Conservation (phyloP, 257 asterid species). For the Fraxinus cuspidata region DNA sequence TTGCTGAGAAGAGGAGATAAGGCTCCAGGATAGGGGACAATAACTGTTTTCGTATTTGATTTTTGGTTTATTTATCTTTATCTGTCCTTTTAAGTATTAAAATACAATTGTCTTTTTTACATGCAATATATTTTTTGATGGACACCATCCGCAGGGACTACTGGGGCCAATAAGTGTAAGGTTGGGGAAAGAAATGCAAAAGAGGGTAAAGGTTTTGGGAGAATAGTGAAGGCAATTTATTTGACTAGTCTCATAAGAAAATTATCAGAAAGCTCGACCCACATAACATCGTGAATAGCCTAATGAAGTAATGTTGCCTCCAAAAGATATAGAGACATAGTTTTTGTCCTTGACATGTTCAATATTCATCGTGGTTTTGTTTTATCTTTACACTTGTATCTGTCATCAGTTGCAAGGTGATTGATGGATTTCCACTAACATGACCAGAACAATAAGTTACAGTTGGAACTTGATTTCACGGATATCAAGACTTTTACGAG, state of each 20-base stretch:
- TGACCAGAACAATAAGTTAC: too few species aligned
- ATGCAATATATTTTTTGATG: background rate
- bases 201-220: background rate
- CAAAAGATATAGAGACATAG: background rate
- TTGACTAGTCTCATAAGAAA: background rate
- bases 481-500: background rate
- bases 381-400: background rate
- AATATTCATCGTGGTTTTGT: background rate
- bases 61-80: background rate
- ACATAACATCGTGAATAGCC: background rate
- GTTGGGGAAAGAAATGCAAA: background rate
- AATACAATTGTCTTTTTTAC: background rate
- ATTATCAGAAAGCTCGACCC: slow-evolving; percentile 1
- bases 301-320: slow-evolving; percentile 4
- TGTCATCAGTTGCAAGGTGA: background rate
- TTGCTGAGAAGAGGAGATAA: background rate
- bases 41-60: background rate
- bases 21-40: background rate
- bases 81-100: background rate
- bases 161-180: background rate
- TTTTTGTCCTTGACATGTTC: background rate
- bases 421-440: background rate
- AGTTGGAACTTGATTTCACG: background rate
- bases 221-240: slow-evolving; percentile 6
- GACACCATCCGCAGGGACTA: background rate